These are phyloP conservation scores for Cladophialophora carrionii DNA, from an alignment of 2,329 filamentous ascomycete species.

Conservation along the genomic window DNA sequence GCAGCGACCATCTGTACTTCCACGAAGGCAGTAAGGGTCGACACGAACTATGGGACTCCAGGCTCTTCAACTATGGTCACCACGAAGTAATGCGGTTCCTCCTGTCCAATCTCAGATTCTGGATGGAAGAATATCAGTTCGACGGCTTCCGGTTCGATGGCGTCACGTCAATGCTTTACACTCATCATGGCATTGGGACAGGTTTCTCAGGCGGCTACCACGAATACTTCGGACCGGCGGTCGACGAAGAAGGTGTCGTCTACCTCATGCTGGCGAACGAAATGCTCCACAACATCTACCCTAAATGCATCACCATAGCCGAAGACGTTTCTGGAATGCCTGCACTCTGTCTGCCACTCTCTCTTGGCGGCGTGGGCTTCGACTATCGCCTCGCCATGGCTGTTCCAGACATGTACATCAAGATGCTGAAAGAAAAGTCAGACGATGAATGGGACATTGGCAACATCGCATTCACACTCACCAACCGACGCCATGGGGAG, in stretches of 20 bases:
- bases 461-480: slow-evolving; percentile 81
- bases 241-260: slow-evolving; percentile 90
- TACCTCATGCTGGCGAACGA: slow-evolving; percentile 98
- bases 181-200: slow-evolving; percentile 95
- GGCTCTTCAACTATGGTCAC: slow-evolving; percentile 93
- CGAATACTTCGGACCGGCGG: slow-evolving; percentile 88
- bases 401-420: slow-evolving; percentile 98
- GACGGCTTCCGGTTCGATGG: slow-evolving; percentile 98
- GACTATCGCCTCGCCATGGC: slow-evolving; percentile 98
- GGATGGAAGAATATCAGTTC: slow-evolving; percentile 98
- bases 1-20: slow-evolving; percentile 94
- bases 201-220: slow-evolving; percentile 98
- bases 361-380: slow-evolving; percentile 89
- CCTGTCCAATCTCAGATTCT: slow-evolving; percentile 92
- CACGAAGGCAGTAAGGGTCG: slow-evolving; percentile 81
- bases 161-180: slow-evolving; percentile 97
- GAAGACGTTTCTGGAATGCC: slow-evolving; percentile 99
- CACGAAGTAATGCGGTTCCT: slow-evolving; percentile 96
- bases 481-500: slow-evolving; percentile 90
- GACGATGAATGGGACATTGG: slow-evolving; percentile 92
- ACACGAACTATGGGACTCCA: slow-evolving; percentile 94
- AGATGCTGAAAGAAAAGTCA: slow-evolving; percentile 89
- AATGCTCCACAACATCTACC: slow-evolving; percentile 88
- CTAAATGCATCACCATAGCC: slow-evolving; percentile 84
- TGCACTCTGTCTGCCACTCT: slow-evolving; percentile 83